Conservation (phyloP, 2,329 filamentous ascomycete genomes). For the Exophiala mesophila region DNA sequence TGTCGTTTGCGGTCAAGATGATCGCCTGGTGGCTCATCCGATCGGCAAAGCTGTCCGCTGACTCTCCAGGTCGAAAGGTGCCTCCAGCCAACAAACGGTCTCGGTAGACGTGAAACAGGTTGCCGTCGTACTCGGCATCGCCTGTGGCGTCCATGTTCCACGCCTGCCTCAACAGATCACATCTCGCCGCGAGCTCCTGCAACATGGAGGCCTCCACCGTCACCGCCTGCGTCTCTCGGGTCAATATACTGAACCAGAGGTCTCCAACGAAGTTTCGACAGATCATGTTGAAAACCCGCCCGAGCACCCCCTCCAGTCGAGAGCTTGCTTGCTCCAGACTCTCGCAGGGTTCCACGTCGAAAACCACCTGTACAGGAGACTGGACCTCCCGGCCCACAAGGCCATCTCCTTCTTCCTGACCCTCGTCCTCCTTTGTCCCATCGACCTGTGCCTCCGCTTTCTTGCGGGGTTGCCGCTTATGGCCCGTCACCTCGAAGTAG, state of each 20-base stretch:
- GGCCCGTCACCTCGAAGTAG: constrained; percentile 11
- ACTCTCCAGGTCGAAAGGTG: neutral
- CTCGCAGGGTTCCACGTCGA: neutral
- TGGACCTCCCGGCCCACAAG: no score
- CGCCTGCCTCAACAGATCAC: neutral
- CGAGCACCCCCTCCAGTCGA: neutral
- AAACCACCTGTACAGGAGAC: no score
- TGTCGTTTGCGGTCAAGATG: neutral
- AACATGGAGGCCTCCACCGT: neutral
- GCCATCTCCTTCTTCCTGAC: no score
- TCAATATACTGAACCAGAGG: neutral
- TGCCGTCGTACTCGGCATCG: neutral
- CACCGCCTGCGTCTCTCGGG: neutral
- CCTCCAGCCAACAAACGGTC: neutral
- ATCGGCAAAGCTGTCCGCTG: neutral
- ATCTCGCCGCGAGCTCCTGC: neutral
- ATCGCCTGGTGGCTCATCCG: neutral
- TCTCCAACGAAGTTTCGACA: neutral
- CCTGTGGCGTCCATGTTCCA: neutral
- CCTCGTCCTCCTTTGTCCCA: no score
- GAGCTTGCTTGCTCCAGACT: neutral
- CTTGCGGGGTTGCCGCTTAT: neutral
- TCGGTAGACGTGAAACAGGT: neutral
- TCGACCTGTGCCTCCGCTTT: neutral
- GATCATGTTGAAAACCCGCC: neutral